Evolutionary conservation across 2,329 filamentous ascomycete genomes (phyloP).

Genomic region (Alternaria gaisen): DNA sequence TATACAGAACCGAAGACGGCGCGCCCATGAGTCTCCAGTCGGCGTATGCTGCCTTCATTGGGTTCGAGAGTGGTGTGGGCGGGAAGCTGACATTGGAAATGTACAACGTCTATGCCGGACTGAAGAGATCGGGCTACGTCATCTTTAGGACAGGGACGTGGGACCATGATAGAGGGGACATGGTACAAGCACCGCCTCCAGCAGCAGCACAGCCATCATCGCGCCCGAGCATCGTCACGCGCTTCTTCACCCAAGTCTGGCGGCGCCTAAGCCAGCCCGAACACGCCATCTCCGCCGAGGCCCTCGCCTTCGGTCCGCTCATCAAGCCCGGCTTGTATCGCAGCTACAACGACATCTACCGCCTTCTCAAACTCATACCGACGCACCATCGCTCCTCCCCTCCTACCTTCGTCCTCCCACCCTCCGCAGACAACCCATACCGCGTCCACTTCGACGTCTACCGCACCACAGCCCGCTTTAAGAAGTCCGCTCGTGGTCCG

Average conservation of each 20-base stretch:
- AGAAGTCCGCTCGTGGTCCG: conserved; percentile 77
- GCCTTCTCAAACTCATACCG: conserved; percentile 76
- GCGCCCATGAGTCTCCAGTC: conserved; percentile 91
- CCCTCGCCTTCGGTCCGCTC: conserved; percentile 57
- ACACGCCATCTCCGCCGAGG: conserved; percentile 25
- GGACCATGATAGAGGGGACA: conserved; percentile 38
- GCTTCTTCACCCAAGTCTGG: conserved; percentile 51
- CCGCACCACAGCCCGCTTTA: conserved; percentile 73
- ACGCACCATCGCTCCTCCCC: conserved; percentile 68
- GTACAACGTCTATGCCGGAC: conserved; percentile 85
- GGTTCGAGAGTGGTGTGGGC: conserved; percentile 65
- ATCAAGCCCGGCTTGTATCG: conserved; percentile 63
- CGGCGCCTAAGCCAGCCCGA: conserved; percentile 37
- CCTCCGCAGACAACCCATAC: conserved; percentile 64
- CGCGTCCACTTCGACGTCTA: conserved; percentile 82
- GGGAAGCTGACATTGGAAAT: conserved; percentile 73
- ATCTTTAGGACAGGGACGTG: conserved; percentile 73
- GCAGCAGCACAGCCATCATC: conserved; percentile 12
- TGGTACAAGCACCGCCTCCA: conserved; percentile 18
- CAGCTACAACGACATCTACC: conserved; percentile 73
- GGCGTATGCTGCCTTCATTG: conserved; percentile 85
- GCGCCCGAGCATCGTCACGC: conserved; percentile 36
- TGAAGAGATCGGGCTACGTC: conserved; percentile 84
- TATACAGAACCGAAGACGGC: conserved; percentile 60
- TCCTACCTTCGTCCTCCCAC: conserved; percentile 45